Conservation (phyloP, 345 rosid species). For the Syzygium aqueum region DNA sequence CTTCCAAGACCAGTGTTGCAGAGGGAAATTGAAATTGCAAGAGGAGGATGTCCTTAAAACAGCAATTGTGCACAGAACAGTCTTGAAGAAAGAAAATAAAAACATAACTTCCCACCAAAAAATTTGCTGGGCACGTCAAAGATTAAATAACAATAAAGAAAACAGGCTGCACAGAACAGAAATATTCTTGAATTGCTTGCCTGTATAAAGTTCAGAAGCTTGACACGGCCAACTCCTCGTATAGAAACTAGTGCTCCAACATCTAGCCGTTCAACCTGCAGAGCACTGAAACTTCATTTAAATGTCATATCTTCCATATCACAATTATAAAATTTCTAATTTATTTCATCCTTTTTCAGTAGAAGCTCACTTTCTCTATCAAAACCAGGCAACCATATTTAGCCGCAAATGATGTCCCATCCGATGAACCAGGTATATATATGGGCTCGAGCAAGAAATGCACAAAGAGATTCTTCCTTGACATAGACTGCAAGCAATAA, state of each 20-base stretch:
- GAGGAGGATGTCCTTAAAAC: neutral
- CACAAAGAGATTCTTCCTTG: conserved; percentile 52
- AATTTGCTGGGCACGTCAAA: neutral
- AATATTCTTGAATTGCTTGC: conserved; percentile 12
- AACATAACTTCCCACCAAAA: neutral
- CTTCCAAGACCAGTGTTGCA: neutral
- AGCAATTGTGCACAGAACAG: neutral
- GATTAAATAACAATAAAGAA: neutral
- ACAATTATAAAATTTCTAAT: neutral
- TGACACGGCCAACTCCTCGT: conserved; percentile 66
- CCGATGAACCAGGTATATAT: conserved; percentile 37
- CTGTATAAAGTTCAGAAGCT: conserved; percentile 40
- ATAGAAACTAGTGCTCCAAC: conserved; percentile 67
- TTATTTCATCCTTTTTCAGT: neutral
- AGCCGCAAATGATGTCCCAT: conserved; percentile 74
- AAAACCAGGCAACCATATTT: conserved; percentile 64
- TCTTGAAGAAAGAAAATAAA: neutral
- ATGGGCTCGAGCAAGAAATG: conserved; percentile 77
- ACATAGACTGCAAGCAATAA: conserved; percentile 39
- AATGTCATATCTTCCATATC: neutral
- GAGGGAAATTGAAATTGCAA: neutral
- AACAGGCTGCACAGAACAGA: neutral
- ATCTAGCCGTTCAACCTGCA: conserved; percentile 60
- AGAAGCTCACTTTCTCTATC: conserved; percentile 60
- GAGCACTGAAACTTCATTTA: conserved; percentile 1